A percentile compares a stretch with the other conserved stretches of the same genome.
phyloP scores from a whole-genome alignment of 1,139 yeast species.

The Groenewaldozyma sp. region DNA sequence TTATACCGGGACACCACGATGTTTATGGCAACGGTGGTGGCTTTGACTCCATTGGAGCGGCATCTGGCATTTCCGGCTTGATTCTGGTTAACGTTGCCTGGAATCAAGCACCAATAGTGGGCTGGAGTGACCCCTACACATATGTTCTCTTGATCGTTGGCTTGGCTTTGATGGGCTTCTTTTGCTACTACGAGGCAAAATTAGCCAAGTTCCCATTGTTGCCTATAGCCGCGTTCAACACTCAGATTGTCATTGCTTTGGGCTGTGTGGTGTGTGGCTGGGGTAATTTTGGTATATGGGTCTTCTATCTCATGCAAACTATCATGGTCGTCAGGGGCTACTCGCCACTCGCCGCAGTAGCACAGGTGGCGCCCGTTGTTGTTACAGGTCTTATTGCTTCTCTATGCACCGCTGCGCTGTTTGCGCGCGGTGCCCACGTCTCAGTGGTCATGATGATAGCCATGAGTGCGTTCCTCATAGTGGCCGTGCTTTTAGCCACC shows the following conservation, averaged over 20 bases:
- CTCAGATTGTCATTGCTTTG: constrained; percentile 39
- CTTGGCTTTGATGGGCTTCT: constrained; percentile 30
- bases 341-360: constrained; percentile 34
- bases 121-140: constrained; percentile 45
- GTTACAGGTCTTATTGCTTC: constrained; percentile 43
- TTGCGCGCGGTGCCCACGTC: constrained; percentile 33
- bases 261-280: constrained; percentile 48
- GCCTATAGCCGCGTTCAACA: constrained; percentile 36
- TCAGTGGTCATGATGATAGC: constrained; percentile 36
- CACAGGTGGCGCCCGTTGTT: constrained; percentile 35
- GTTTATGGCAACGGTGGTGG: constrained; percentile 17
- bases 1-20: constrained; percentile 36
- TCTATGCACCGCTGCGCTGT: constrained; percentile 33
- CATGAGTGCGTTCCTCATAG: constrained; percentile 37
- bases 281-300: constrained; percentile 55
- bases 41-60: constrained; percentile 42
- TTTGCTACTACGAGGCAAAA: constrained; percentile 32
- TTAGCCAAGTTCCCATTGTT: constrained; percentile 38
- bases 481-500: constrained; percentile 37
- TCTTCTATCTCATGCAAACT: constrained; percentile 38
- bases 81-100: constrained; percentile 47
- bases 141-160: constrained; percentile 45
- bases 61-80: constrained; percentile 41
- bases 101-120: constrained; percentile 55
- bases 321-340: constrained; percentile 28